A percentile compares a stretch with the other conserved stretches of the same genome.
Evolutionary conservation across 768 basidiomycete species (phyloP).

Genomic region (Mrakia blollopis): DNA sequence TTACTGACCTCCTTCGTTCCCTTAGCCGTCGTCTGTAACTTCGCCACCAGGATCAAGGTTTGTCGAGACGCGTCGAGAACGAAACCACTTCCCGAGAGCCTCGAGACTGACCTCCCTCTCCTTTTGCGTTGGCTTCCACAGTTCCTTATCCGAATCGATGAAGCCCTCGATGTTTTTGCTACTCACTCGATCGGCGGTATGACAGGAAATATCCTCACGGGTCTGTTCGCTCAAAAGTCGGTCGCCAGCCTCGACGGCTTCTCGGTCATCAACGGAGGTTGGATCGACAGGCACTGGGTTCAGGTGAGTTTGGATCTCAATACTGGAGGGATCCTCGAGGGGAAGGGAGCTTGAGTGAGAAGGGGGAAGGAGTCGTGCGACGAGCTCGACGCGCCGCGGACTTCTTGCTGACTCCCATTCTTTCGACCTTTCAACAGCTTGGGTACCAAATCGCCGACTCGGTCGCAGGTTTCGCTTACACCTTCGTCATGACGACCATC

Average conservation of each 20-base stretch:
- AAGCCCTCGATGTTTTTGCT: constrained; percentile 89
- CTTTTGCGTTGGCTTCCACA: too few relatives aligned
- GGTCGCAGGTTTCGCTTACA: too few relatives aligned
- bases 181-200: constrained; percentile 77
- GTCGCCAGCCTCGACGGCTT: constrained; percentile 67
- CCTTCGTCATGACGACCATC: too few relatives aligned
- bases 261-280: constrained; percentile 51
- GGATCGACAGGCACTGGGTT: constrained; percentile 55
- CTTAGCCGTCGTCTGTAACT: constrained; percentile 65
- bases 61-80: too few relatives aligned
- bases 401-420: background rate
- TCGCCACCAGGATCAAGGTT: constrained; percentile 60
- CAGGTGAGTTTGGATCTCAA: too few relatives aligned
- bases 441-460: constrained; percentile 70
- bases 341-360: too few relatives aligned
- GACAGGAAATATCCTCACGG: constrained; percentile 56
- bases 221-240: constrained; percentile 62
- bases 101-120: too few relatives aligned
- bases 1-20: too few relatives aligned
- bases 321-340: too few relatives aligned
- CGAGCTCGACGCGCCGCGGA: too few relatives aligned
- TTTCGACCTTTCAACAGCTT: constrained; percentile 54
- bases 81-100: too few relatives aligned
- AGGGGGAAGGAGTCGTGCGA: too few relatives aligned
- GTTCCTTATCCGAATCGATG: constrained; percentile 65